Conservation (phyloP, 352 stramenopile genomes). For the Phytopythium aichiense region DNA sequence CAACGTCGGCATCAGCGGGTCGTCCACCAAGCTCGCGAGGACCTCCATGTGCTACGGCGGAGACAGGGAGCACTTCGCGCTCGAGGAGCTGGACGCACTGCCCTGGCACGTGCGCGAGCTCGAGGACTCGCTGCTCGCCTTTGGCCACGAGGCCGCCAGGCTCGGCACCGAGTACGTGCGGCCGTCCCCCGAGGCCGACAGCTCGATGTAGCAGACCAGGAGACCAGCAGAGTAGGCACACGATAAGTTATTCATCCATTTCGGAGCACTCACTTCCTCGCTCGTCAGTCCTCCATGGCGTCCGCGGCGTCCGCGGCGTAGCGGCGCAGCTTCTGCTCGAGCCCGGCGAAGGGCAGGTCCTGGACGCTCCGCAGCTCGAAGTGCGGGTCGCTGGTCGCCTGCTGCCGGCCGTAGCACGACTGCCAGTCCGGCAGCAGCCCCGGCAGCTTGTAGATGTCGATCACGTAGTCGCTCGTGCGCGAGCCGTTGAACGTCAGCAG, state of each 20-base stretch:
- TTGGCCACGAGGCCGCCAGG: slow-evolving; percentile 11
- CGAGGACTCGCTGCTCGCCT: slow-evolving; percentile 22
- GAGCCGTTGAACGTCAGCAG: slow-evolving; percentile 53
- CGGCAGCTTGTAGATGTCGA: slow-evolving; percentile 42
- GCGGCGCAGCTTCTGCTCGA: slow-evolving; percentile 22
- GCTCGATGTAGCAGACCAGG: background rate
- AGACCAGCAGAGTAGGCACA: background rate
- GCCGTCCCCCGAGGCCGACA: background rate
- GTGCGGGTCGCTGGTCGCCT: slow-evolving; percentile 18
- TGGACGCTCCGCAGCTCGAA: slow-evolving; percentile 26
- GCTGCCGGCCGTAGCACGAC: slow-evolving; percentile 46
- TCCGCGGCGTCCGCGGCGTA: slow-evolving; percentile 26
- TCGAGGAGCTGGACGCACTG: slow-evolving; percentile 17
- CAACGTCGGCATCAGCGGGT: slow-evolving; percentile 18
- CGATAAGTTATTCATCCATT: slow-evolving; percentile 4
- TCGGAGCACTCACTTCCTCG: background rate
- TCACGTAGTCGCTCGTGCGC: slow-evolving; percentile 34
- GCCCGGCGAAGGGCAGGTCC: slow-evolving; percentile 15
- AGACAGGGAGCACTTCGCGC: slow-evolving; percentile 15
- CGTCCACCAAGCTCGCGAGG: slow-evolving; percentile 15
- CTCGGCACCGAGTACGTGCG: background rate
- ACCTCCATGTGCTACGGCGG: slow-evolving; percentile 30
- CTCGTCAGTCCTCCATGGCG: background rate
- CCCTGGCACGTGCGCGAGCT: slow-evolving; percentile 16
- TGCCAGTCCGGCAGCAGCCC: slow-evolving; percentile 35